Evolutionary conservation across 495 filamentous ascomycete species (phyloP).

Genomic region (Coniosporium apollinis): DNA sequence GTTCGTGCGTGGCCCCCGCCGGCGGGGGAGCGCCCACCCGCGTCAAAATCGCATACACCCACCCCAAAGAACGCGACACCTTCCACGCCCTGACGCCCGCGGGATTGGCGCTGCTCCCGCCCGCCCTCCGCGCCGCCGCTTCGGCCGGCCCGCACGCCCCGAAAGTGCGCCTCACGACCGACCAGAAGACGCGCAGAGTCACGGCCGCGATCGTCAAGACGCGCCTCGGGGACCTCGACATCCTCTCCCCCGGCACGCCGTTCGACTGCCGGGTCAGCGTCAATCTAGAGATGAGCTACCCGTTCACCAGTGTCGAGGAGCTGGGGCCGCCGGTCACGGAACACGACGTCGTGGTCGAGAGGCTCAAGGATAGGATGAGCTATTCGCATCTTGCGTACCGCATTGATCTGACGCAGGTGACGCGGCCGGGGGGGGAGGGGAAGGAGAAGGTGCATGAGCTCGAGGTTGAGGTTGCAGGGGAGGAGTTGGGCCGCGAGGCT

Average conservation of each 20-base stretch:
- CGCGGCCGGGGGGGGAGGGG: constrained; percentile 26
- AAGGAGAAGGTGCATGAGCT: constrained; percentile 77
- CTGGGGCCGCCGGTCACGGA: constrained; percentile 26
- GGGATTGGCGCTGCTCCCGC: constrained; percentile 35
- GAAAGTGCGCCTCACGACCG: constrained; percentile 66
- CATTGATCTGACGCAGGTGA: constrained; percentile 81
- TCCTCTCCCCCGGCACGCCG: constrained; percentile 50
- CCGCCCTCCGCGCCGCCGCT: constrained; percentile 16
- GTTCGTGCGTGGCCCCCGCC: constrained; percentile 19
- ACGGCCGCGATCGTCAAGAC: constrained; percentile 78
- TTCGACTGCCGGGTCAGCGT: constrained; percentile 82
- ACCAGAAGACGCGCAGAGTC: constrained; percentile 52
- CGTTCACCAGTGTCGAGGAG: constrained; percentile 19
- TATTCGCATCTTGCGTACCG: constrained; percentile 74
- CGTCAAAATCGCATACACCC: constrained; percentile 57
- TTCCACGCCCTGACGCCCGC: constrained; percentile 58
- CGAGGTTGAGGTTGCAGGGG: constrained; percentile 64
- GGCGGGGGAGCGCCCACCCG: too few species aligned
- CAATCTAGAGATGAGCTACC: constrained; percentile 72
- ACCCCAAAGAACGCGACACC: constrained; percentile 61
- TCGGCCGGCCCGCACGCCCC: too few species aligned
- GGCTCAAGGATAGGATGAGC: constrained; percentile 77
- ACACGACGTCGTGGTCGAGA: too few species aligned
- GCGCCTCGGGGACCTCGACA: constrained; percentile 63
- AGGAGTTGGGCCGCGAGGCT: constrained; percentile 52